Evolutionary conservation across 2,329 filamentous ascomycete genomes (phyloP).

Genomic region (Stylonectria norvegica): DNA sequence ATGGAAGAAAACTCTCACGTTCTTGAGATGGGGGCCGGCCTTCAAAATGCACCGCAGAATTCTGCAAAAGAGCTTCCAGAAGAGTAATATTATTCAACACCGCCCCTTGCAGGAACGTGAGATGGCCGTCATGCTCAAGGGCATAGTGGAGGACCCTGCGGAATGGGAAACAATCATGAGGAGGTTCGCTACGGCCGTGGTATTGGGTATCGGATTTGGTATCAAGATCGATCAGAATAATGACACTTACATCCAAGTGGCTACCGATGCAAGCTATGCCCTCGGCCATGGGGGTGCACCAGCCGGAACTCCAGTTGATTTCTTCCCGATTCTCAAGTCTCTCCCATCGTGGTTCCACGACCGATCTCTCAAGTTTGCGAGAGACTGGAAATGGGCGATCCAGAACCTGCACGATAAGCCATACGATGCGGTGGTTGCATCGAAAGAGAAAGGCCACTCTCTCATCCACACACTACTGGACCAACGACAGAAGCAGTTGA

Average conservation of each 20-base stretch:
- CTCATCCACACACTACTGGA: conserved; percentile 27
- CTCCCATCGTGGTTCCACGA: conserved; percentile 38
- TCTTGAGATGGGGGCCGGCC: conserved; percentile 39
- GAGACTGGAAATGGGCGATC: conserved; percentile 31
- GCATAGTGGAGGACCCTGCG: conserved; percentile 29
- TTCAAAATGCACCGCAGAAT: conserved; percentile 44
- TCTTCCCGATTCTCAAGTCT: conserved; percentile 42
- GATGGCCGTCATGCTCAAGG: conserved; percentile 27
- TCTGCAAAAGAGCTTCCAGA: conserved; percentile 42
- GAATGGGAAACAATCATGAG: conserved; percentile 37
- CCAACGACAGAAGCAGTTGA: conserved; percentile 20
- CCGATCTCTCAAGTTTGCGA: conserved; percentile 28
- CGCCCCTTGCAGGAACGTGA: conserved; percentile 36
- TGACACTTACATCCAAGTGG: conserved; percentile 41
- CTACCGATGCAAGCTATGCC: conserved; percentile 29
- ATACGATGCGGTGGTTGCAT: conserved; percentile 33
- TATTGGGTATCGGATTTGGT: conserved; percentile 43
- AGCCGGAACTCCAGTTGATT: conserved; percentile 41
- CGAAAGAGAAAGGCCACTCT: conserved; percentile 30
- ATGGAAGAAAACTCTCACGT: conserved; percentile 45
- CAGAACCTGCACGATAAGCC: conserved; percentile 43
- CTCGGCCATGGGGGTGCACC: conserved; percentile 29
- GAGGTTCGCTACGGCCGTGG: conserved; percentile 40
- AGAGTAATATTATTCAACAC: conserved; percentile 35
- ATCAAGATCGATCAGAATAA: conserved; percentile 35